Percentiles rank a stretch among this genome's conserved stretches.
Evolutionary conservation across 1,284 basidiomycete genomes (phyloP).

Genomic region (Naganishia albida): DNA sequence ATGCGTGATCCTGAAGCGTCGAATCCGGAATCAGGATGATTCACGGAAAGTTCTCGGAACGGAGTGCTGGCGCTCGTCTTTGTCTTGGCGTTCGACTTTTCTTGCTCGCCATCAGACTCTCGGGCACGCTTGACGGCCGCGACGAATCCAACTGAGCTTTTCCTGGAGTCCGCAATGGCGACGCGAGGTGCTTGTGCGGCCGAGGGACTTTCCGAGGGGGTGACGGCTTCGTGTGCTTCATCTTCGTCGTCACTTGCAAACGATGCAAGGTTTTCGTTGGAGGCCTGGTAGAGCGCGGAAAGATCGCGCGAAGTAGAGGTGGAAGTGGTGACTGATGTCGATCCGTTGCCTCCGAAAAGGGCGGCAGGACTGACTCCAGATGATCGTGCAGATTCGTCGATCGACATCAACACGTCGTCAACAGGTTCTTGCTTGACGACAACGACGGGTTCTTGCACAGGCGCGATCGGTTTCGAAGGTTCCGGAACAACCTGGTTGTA

Average conservation of each 20-base stretch:
- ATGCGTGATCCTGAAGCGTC: conserved; percentile 15
- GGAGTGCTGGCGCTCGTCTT: conserved; percentile 7
- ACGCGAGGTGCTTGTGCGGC: not conserved
- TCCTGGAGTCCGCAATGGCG: conserved; percentile 4
- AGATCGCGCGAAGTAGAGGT: not conserved
- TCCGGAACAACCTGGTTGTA: conserved; percentile 4
- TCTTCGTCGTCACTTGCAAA: conserved; percentile 23
- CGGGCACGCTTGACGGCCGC: conserved; percentile 6
- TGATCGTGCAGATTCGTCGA: not conserved
- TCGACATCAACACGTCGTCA: conserved; percentile 14
- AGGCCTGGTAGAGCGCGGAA: not conserved
- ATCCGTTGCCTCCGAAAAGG: conserved; percentile 2
- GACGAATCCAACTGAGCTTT: conserved; percentile 4
- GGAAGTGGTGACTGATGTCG: not conserved
- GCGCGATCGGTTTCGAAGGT: too few species aligned
- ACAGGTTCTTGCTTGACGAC: conserved; percentile 19
- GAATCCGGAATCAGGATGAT: conserved; percentile 4
- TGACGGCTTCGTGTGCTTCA: conserved; percentile 23
- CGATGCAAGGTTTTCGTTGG: not conserved
- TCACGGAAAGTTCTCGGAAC: conserved; percentile 22
- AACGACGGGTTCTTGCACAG: conserved; percentile 4
- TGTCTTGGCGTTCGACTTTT: not conserved
- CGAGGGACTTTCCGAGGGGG: not conserved
- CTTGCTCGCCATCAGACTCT: not conserved
- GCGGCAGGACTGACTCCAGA: conserved; percentile 24